Evolutionary conservation across 2,329 filamentous ascomycete genomes (phyloP), one percentile per base, ranked within the genome.

Genomic region (Sporothrix humicola): DNA sequence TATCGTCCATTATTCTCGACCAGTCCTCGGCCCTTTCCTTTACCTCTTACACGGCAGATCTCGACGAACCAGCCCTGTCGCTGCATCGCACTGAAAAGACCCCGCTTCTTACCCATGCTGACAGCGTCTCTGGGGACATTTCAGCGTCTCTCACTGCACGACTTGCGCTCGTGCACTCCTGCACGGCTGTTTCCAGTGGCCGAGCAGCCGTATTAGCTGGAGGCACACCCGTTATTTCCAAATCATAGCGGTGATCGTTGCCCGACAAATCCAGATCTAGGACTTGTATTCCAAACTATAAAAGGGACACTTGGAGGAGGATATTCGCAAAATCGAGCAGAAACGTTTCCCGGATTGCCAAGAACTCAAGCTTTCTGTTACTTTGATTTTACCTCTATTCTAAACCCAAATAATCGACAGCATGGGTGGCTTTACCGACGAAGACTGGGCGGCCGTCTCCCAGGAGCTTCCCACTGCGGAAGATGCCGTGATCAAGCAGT

Each of bases 401-500:
- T n/a, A 12, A 12, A 42, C 31, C 12, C 10, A 8, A 37, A 37
- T 37, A 37, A 37, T 37, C 58, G 13, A 61, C 20, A 46, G 31
- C 52, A 46, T 15, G 76, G 75, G 76, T 46, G 63, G 48, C 8
- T 76, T 74, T n/a, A 71, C 75, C 9, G 85, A 89, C 54, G 84
- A 89, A 72, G 88, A 90, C 73, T 91, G 88, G 88, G 84, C 84
- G 44, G 87, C 89, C 76, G 80, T 91, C 74, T 80, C 83, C 63
- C 81, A 85, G 74, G 88, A 86, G n/a, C 82, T 92, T 52, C 90
- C 90, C 4, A 81, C 82, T 1, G 82, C 82, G 23, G 83, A 88
- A 10, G 93, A 97, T 78, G 89, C 91, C 0, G 94, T 97, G 81
- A 88, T 98, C 65, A 89, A 93, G 78, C 90, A 95, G 80, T 98